Evolutionary conservation across 805 yeast species (phyloP).

Genomic region (Monosporozyma aquatica): DNA sequence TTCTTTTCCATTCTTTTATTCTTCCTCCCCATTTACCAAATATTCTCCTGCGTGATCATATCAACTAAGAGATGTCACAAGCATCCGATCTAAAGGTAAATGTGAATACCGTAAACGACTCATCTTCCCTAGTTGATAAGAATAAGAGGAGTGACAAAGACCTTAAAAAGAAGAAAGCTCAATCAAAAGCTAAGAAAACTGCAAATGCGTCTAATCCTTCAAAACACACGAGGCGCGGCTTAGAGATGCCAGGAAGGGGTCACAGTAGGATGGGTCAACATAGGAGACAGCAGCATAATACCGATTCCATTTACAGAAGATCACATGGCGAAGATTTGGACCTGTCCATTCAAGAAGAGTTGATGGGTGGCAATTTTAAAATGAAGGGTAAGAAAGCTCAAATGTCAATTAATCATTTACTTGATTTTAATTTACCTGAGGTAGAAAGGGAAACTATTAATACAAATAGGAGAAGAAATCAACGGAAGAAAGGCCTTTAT

Average conservation of each 20-base stretch:
- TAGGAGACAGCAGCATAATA: conserved; percentile 7
- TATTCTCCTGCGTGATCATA: neutral
- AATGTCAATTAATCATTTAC: conserved; percentile 53
- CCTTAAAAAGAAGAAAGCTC: neutral
- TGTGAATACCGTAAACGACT: too few species aligned
- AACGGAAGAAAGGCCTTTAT: conserved; percentile 20
- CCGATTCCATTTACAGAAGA: neutral
- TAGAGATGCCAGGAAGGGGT: neutral
- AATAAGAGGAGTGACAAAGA: neutral
- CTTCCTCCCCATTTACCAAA: too few species aligned
- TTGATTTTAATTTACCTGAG: conserved; percentile 48
- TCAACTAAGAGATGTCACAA: neutral
- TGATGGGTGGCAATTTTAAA: conserved; percentile 26
- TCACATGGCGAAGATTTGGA: conserved; percentile 9
- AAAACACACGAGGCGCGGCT: too few species aligned
- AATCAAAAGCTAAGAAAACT: neutral
- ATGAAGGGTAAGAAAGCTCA: conserved; percentile 35
- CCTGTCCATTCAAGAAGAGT: conserved; percentile 30
- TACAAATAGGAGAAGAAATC: conserved; percentile 13
- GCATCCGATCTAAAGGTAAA: too few species aligned
- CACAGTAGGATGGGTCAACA: conserved; percentile 8
- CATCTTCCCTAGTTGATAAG: too few species aligned
- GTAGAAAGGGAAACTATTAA: conserved; percentile 20
- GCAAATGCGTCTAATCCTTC: too few species aligned
- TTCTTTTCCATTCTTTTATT: too few species aligned